Evolutionary conservation across 2,329 filamentous ascomycete species (phyloP), one percentile per base, ranked within the genome.

Genomic region (Colletotrichum somersetense): DNA sequence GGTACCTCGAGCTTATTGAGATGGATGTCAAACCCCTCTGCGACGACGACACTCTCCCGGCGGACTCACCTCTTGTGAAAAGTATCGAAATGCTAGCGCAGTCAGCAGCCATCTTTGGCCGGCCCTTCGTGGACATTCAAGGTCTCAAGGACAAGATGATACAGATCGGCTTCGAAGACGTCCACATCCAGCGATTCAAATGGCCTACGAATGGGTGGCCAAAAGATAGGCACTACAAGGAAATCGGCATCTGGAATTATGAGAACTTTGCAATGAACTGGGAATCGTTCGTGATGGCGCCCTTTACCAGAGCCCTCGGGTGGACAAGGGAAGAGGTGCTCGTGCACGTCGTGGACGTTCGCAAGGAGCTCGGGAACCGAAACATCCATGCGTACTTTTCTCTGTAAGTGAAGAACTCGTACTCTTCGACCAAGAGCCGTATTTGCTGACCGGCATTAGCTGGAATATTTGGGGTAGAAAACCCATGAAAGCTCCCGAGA

Each of bases 1-100:
- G 84, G 11, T 85, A 81, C 78, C 57, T 84, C 2, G 83, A 85
- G 62, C 77, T 82, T 3, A 80, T 84, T n/a, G 85, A 87, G 48
- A 79, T 83, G 4, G 77, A 81, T 33, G 78, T 82, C 8, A 77
- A 78, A 1, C 75, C 81, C 0, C 77, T 75, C 20, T 84, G 80
- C 53, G 84, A 86, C 56, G 85, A 87, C 64, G 80, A 76, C 20
- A 83, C 81, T 0, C 71, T 83, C 1, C 64, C 75, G 3, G 68
- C 76, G 4, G 78, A 77, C 44, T 80, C 77, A 0, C 74, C 74
- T 26, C 67, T 82, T 1, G 59, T 77, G 1, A 71, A 77, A 77
- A 78, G 66, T 16, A 5, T 55, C 11, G 6, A 40, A 1, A 40
- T 63, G 14, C 20, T 26, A 18, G 10, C 42, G 5, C 35, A 55